These are phyloP conservation scores for Penicillium sp. DNA, from an alignment of 2,329 filamentous ascomycete species.

Conservation along the genomic window DNA sequence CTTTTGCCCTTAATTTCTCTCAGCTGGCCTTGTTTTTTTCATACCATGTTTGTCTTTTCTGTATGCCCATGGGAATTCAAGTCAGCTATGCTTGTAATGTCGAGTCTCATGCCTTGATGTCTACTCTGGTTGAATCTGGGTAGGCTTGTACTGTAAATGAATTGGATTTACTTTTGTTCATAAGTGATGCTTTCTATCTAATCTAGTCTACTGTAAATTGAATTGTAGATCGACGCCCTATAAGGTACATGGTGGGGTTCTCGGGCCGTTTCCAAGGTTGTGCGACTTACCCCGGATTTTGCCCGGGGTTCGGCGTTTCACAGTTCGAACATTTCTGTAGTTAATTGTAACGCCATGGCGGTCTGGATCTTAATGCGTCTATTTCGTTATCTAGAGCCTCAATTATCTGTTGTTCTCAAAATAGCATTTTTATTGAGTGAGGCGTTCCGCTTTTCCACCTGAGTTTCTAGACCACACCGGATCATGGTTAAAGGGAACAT, in stretches of 20 bases:
- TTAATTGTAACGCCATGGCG: no score
- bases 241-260: background rate
- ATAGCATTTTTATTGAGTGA: no score
- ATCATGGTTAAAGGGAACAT: no score
- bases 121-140: background rate
- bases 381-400: no score
- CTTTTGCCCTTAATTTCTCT: conserved; percentile 1
- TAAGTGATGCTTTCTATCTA: background rate
- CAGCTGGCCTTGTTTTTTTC: conserved; percentile 15
- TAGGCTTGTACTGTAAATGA: conserved; percentile 1
- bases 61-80: conserved; percentile 14
- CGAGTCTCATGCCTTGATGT: conserved; percentile 11
- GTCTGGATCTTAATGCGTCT: no score
- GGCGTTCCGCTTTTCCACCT: no score
- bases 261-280: background rate
- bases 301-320: no score
- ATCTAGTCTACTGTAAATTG: background rate
- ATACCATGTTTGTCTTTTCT: conserved; percentile 13
- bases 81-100: conserved; percentile 20
- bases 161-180: background rate
- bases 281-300: background rate
- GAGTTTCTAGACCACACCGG: no score
- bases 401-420: no score
- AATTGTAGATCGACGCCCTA: background rate
- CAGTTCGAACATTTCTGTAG: no score